These are phyloP conservation scores for Phaeosphaeria sp. DNA, from an alignment of 2,329 filamentous ascomycete genomes.

Conservation along the genomic window DNA sequence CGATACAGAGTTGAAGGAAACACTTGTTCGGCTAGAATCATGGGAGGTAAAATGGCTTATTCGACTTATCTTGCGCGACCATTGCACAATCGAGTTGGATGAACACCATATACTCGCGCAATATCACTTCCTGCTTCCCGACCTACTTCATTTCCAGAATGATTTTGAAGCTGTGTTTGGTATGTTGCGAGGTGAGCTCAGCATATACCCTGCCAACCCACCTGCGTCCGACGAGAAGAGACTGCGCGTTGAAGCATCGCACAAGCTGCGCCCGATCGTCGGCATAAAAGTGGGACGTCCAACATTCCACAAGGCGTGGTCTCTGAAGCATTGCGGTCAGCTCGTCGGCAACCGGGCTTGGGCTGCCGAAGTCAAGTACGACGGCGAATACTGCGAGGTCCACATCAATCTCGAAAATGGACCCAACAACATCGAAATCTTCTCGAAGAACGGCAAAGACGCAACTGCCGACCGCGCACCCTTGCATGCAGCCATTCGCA, in stretches of 20 bases:
- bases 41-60: slow-evolving; percentile 88
- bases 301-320: slow-evolving; percentile 54
- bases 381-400: slow-evolving; percentile 87
- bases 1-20: slow-evolving; percentile 32
- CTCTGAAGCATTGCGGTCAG: slow-evolving; percentile 75
- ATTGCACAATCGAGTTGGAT: slow-evolving; percentile 71
- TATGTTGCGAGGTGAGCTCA: slow-evolving; percentile 58
- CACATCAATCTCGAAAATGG: slow-evolving; percentile 73
- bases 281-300: slow-evolving; percentile 57
- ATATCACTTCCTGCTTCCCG: slow-evolving; percentile 74
- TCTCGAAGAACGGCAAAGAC: slow-evolving; percentile 91
- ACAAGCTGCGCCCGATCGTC: slow-evolving; percentile 46
- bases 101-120: slow-evolving; percentile 61
- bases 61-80: slow-evolving; percentile 79
- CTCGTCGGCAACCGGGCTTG: slow-evolving; percentile 67
- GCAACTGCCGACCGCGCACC: slow-evolving; percentile 74
- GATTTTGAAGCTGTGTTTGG: slow-evolving; percentile 68
- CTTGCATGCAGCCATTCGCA: slow-evolving; percentile 68
- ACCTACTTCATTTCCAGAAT: slow-evolving; percentile 73
- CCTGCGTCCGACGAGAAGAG: slow-evolving; percentile 37
- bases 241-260: slow-evolving; percentile 49
- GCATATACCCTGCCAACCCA: slow-evolving; percentile 47
- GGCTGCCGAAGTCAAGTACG: slow-evolving; percentile 82
- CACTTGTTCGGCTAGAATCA: slow-evolving; percentile 59
- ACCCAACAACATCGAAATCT: slow-evolving; percentile 72